Conservation (phyloP, 768 basidiomycete species). For the Psilocybe azurescens region DNA sequence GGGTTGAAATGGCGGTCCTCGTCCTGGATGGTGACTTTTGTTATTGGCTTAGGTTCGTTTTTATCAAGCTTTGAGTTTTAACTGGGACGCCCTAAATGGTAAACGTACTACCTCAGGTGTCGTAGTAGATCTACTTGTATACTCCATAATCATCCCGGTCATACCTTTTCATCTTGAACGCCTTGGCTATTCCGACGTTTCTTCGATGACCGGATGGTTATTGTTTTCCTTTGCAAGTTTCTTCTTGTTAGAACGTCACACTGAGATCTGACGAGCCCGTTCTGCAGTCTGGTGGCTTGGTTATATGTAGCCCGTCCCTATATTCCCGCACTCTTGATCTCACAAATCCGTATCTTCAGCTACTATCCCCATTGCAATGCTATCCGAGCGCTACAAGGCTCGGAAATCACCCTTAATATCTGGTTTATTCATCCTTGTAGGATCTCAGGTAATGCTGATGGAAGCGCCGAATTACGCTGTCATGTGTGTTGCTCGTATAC, state of each 20-base stretch:
- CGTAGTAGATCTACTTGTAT: slow-evolving; percentile 60
- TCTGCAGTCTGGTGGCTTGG: slow-evolving; percentile 59
- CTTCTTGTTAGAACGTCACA: not conserved
- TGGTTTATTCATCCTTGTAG: slow-evolving; percentile 55
- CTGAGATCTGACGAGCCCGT: not conserved
- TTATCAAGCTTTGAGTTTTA: not conserved
- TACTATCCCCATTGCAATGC: slow-evolving; percentile 61
- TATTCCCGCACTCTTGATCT: too few relatives aligned
- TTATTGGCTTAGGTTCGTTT: slow-evolving; percentile 53
- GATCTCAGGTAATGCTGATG: slow-evolving; percentile 66
- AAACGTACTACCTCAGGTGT: slow-evolving; percentile 34
- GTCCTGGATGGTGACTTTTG: slow-evolving; percentile 57
- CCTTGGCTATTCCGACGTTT: slow-evolving; percentile 50
- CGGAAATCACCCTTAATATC: slow-evolving; percentile 53
- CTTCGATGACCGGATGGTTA: slow-evolving; percentile 62
- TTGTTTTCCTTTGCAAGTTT: slow-evolving; percentile 59
- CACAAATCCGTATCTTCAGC: slow-evolving; percentile 31
- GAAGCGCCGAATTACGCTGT: slow-evolving; percentile 59
- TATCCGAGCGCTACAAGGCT: slow-evolving; percentile 55
- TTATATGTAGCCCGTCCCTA: slow-evolving; percentile 45
- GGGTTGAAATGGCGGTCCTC: slow-evolving; percentile 65
- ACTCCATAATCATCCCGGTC: slow-evolving; percentile 66
- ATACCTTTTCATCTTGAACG: slow-evolving; percentile 65
- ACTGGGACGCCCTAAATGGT: not conserved
- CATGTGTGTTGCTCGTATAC: slow-evolving; percentile 61